Evolutionary conservation across 345 rosid genomes (phyloP).

Genomic region (Syzygium grande): DNA sequence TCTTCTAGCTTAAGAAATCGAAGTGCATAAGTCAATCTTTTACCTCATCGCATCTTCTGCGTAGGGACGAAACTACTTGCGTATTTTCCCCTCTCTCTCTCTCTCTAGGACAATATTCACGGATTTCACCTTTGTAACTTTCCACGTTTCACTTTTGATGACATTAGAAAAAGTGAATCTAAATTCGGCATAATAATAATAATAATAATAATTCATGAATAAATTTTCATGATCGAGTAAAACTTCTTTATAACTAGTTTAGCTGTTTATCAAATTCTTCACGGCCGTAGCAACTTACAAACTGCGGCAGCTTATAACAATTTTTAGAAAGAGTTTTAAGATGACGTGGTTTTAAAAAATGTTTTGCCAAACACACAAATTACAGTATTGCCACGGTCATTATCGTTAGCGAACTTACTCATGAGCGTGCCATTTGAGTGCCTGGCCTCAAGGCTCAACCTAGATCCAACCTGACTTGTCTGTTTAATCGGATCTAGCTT

Average conservation of each 20-base stretch:
- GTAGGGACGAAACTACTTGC: neutral
- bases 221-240: neutral
- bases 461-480: neutral
- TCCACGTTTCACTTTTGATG: neutral
- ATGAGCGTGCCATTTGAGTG: neutral
- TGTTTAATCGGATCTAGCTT: neutral
- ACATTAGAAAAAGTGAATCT: neutral
- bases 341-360: rapidly evolving
- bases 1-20: neutral
- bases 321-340: neutral
- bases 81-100: neutral
- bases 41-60: neutral
- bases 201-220: neutral
- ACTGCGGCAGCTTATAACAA: neutral
- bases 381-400: rapidly evolving
- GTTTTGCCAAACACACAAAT: no score
- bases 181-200: rapidly evolving
- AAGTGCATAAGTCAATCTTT: neutral
- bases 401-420: neutral
- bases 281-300: neutral
- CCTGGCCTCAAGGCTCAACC: rapidly evolving
- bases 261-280: neutral
- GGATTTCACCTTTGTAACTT: neutral
- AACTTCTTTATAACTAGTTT: neutral
- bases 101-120: neutral